Evolutionary conservation across 495 filamentous ascomycete species (phyloP).

Genomic region (Penicillium bovifimosum): DNA sequence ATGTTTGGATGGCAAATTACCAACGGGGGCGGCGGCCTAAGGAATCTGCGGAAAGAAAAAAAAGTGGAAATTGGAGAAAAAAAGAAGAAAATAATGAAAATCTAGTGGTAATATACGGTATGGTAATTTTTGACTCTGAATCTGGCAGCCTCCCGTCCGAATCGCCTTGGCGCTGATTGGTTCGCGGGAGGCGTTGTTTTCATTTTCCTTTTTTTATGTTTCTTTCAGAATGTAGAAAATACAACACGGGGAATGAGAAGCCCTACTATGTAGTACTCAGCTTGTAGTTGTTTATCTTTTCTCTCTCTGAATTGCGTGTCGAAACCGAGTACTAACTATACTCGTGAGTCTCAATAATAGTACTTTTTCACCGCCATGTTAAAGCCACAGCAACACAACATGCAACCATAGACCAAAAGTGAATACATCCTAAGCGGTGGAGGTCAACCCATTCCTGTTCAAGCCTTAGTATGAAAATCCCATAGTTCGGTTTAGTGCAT

Average conservation of each 20-base stretch:
- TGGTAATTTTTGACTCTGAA: neutral
- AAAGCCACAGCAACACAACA: neutral
- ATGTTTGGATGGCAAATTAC: constrained; percentile 15
- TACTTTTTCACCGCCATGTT: neutral
- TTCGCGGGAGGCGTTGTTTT: neutral
- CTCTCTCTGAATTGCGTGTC: too few relatives aligned
- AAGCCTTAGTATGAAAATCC: constrained; percentile 1
- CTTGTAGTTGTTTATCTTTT: too few relatives aligned
- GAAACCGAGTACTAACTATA: too few relatives aligned
- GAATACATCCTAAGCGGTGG: constrained; percentile 15
- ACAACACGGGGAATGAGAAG: neutral
- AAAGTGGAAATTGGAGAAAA: neutral
- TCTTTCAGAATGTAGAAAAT: neutral
- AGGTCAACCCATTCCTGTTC: constrained; percentile 9
- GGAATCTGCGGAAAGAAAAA: constrained; percentile 17
- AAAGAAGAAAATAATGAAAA: neutral
- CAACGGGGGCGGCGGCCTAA: constrained; percentile 14
- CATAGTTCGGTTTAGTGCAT: constrained; percentile 18
- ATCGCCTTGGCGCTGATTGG: constrained; percentile 10
- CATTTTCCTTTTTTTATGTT: constrained; percentile 1
- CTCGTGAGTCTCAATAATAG: too few relatives aligned
- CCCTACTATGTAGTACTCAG: too few relatives aligned
- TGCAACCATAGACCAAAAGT: constrained; percentile 2
- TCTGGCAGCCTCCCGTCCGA: neutral
- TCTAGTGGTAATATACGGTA: neutral